Evolutionary conservation across 169 alveolate species (phyloP), one percentile per base, ranked within the genome.

Genomic region (Sarcocystis neurona): DNA sequence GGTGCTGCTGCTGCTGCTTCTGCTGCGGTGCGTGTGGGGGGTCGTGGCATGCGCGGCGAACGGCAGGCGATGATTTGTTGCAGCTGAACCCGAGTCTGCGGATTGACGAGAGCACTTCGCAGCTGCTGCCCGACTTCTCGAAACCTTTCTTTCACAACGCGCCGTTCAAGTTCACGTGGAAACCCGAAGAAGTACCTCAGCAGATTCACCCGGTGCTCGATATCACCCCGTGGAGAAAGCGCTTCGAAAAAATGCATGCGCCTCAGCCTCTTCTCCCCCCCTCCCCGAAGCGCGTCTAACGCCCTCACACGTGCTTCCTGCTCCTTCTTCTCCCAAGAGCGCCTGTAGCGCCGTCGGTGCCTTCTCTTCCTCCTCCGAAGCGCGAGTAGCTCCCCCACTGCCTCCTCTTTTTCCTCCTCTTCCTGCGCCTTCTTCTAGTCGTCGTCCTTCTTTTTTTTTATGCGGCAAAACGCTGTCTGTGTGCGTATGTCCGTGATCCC

Each of bases 71-170:
- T 37, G 92, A 88, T 20, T 2, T 70, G 79, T 2, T 70, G 79
- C 87, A 58, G 48, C 18, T 88, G 53, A 70, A 88, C 56, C 92
- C 92, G 0, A 41, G 58, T 30, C 32, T 72, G 41, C 79, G 85
- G 30, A 79, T 72, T 44, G 88, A 88, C 66, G 79, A 79, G 34
- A 32, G 50, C 0, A 37, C 74, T 12, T 15, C 88, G 10, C 87
- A 44, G 43, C 56, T 72, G 60, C 6, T 43, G 0, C 92, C 92
- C 0, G 87, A 88, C 46, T 18, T 77, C 56, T 48, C 82, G 0
- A 47, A 50, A 27, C 92, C 92, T 2, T 88, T 88, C 47, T 43
- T 79, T 47, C 92, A 88, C 68, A 48, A 32, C 12, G 92, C 82
- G 56, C 82, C 41, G 3, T 88, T 48, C 66, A 60, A 23, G 3